Conservation (phyloP, 768 basidiomycete genomes). For the Boletus sensibilis region DNA sequence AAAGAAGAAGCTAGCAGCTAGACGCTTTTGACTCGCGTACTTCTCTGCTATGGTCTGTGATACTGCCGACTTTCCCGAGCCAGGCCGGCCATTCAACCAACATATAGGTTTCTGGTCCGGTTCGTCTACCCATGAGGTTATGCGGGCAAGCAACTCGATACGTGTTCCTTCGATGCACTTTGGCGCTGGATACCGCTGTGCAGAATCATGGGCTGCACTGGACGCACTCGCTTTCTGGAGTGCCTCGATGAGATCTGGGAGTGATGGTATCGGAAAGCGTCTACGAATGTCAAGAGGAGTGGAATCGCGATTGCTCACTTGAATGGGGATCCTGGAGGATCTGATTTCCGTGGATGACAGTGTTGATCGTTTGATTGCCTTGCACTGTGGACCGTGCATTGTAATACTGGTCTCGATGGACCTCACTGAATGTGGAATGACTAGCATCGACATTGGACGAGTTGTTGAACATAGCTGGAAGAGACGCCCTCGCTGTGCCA, state of each 20-base stretch:
- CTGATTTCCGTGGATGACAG: conserved; percentile 21
- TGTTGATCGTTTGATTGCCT: conserved; percentile 18
- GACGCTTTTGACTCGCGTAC: conserved; percentile 15
- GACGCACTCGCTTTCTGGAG: conserved; percentile 18
- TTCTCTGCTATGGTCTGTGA: conserved; percentile 33
- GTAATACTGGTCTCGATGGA: conserved; percentile 17
- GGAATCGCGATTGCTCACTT: neutral
- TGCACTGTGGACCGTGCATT: conserved; percentile 10
- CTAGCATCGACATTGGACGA: too few relatives aligned
- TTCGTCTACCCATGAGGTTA: conserved; percentile 16
- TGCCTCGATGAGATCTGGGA: conserved; percentile 10
- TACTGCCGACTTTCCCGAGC: conserved; percentile 30
- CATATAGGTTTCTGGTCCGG: conserved; percentile 11
- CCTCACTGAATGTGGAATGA: conserved; percentile 9
- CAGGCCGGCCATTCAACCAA: conserved; percentile 29
- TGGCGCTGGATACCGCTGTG: conserved; percentile 18
- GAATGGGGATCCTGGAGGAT: conserved; percentile 13
- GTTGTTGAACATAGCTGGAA: conserved; percentile 11
- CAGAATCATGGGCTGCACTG: conserved; percentile 22
- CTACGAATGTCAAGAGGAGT: neutral
- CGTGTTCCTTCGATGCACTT: conserved; percentile 27
- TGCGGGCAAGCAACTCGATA: conserved; percentile 15
- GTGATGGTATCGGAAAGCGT: neutral
- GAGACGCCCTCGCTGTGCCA: too few relatives aligned
- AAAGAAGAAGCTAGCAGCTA: conserved; percentile 39